Percentiles rank a stretch among this genome's conserved stretches.
These are phyloP conservation scores for Phialemoniopsis sp. DNA, from an alignment of 2,329 filamentous ascomycete genomes.

Conservation along the genomic window DNA sequence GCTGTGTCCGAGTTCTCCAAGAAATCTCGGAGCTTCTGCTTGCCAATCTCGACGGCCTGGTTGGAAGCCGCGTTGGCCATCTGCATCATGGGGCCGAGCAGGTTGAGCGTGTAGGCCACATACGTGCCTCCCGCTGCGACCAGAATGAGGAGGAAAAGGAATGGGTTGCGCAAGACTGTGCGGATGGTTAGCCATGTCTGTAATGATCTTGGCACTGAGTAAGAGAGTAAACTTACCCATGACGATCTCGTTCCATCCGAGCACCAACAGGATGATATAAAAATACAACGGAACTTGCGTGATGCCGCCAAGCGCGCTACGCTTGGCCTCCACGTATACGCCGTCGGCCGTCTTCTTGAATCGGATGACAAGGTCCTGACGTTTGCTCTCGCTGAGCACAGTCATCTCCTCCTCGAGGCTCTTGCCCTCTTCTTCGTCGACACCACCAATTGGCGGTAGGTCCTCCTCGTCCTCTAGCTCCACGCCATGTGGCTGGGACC, in stretches of 20 bases:
- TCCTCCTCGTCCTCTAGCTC: conserved; percentile 88
- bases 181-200: background rate
- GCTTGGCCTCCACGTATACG: conserved; percentile 96
- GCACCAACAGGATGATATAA: conserved; percentile 79
- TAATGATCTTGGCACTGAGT: too few relatives aligned
- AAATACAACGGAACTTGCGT: conserved; percentile 94
- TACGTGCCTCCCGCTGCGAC: conserved; percentile 75
- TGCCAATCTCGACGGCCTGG: conserved; percentile 87
- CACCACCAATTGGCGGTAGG: conserved; percentile 79
- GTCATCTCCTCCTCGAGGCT: conserved; percentile 95
- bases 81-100: conserved; percentile 92
- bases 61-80: conserved; percentile 86
- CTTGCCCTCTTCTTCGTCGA: conserved; percentile 93
- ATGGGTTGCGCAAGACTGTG: conserved; percentile 84
- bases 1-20: conserved; percentile 84
- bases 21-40: conserved; percentile 86
- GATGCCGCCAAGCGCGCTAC: conserved; percentile 91
- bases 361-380: conserved; percentile 84
- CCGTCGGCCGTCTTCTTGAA: conserved; percentile 99
- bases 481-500: conserved; percentile 67
- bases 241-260: conserved; percentile 98
- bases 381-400: conserved; percentile 83
- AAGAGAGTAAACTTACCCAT: conserved; percentile 62
- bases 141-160: conserved; percentile 87
- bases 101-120: conserved; percentile 86